Base-by-base conservation (phyloP, 768 basidiomycete genomes). In the Roridomyces roridus region DNA sequence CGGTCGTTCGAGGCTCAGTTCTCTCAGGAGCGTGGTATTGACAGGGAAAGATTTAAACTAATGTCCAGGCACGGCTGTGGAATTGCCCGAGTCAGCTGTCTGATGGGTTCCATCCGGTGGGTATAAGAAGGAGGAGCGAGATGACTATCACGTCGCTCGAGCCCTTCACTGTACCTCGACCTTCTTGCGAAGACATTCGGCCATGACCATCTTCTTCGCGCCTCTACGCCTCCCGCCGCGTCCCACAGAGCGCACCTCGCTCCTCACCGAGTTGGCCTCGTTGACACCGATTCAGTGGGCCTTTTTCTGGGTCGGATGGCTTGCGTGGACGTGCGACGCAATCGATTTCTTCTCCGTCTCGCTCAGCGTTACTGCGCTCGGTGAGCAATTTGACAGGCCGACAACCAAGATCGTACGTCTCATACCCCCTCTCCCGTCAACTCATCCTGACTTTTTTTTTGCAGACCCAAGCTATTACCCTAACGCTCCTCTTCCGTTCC, bases 401-500 rank as follows among this genome's bases (percentile, higher is more conserved):
- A 75, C 76, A 4, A 59, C 74, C 31, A 64, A 73, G 28, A 84
- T 91, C 28, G n/a, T n/a, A n/a, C n/a, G n/a, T n/a, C n/a, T n/a
- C n/a, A n/a, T n/a, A n/a, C n/a, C n/a, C n/a, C n/a, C n/a, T n/a
- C n/a, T n/a, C n/a, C n/a, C n/a, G n/a, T n/a, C n/a, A n/a, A n/a
- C n/a, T n/a, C n/a, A n/a, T n/a, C n/a, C n/a, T n/a, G n/a, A n/a
- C n/a, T n/a, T n/a, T n/a, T n/a, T n/a, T n/a, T n/a, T n/a, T n/a
- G n/a, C n/a, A n/a, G n/a, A 91, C 92, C 44, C 86, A 87, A 18
- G 83, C 92, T 5, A 95, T 98, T 68, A 97, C 96, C 6, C 80
- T 97, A 44, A 97, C 96, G 0, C 80, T 98, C 1, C 84, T 98
- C n/a, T 90, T 98, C 79, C 85, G 96, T 55, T 89, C 91, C 5